Conservation (phyloP, 108 stramenopile genomes). For the Skeletonema grethae region DNA sequence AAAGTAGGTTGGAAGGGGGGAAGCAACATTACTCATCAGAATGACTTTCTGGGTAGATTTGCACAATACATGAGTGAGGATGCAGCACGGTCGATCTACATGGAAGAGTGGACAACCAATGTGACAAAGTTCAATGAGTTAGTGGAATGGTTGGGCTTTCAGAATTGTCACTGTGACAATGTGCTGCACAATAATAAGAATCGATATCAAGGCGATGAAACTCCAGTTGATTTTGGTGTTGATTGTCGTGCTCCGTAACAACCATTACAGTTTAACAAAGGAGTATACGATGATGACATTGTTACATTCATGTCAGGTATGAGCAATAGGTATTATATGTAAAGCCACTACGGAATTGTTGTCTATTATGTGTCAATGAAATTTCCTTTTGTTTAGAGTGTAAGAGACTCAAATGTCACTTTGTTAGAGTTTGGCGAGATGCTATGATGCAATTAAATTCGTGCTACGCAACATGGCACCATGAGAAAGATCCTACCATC, state of each 20-base stretch:
- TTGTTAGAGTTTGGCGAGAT: no score
- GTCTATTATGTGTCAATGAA: no score
- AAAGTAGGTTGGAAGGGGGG: neutral
- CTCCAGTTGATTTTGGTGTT: neutral
- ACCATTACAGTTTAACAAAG: no score
- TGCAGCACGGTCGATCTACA: conserved; percentile 34
- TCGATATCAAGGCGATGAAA: neutral
- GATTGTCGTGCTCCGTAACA: neutral
- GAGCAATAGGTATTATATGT: no score
- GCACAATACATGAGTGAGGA: conserved; percentile 19
- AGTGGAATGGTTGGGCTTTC: conserved; percentile 44
- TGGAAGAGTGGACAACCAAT: conserved; percentile 36
- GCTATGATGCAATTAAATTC: no score
- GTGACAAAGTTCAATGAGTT: conserved; percentile 27
- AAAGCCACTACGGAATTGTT: no score
- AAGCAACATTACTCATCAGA: neutral
- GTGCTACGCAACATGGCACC: no score
- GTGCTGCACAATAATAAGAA: conserved; percentile 15
- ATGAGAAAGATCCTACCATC: no score
- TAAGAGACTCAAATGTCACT: no score
- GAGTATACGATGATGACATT: neutral
- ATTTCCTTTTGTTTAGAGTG: no score
- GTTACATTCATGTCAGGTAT: no score
- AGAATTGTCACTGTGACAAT: conserved; percentile 10
- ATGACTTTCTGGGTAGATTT: conserved; percentile 11